Evolutionary conservation across 164 flowering plant genomes (phyloP), one percentile per base, ranked within the genome.

Genomic region (Berberis thunbergii): DNA sequence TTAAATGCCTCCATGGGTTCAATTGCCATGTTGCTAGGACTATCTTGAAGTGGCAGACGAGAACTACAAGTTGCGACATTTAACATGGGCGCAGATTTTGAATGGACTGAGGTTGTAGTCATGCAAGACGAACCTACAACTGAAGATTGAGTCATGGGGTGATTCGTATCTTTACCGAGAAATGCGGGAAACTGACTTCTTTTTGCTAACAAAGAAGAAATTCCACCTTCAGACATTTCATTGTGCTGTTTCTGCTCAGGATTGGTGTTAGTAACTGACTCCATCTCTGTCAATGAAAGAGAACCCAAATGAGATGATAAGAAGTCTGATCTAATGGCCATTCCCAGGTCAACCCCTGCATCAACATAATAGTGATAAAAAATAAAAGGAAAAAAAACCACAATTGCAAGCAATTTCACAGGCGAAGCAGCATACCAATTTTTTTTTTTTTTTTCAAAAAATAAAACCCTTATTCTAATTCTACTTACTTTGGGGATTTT

Each of bases 271-370:
- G 59, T 68, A 64, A 75, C 80, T 81, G 78, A 78, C 48, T 79
- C 88, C 76, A 77, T 81, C 70, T 88, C 97, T 88, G 94, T 74
- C 81, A 87, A 86, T 74, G 85, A 77, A 88, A 88, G 88, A 78
- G 84, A 82, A 85, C 73, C 69, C 77, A 85, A 58, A 80, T 85
- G 80, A 88, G 87, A 81, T 54, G 78, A 76, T 63, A 86, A 79
- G 68, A 79, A 73, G 74, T 76, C 79, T 72, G 64, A 73, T 75
- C 74, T 73, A 80, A 83, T 78, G 86, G 83, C 81, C 89, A 78
- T 72, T 73, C 62, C 64, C 61, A 74, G 84, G 80, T 76, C 75
- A 72, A 82, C 84, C 84, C 89, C 90, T 84, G 87, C 86, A 88
- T 68, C 61, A 57, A 57, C 60, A 26, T 26, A 26, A 26, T 26